A percentile compares a stretch with the other conserved stretches of the same genome.
Evolutionary conservation across 768 basidiomycete genomes (phyloP).

Genomic region (Serendipita vermifera): DNA sequence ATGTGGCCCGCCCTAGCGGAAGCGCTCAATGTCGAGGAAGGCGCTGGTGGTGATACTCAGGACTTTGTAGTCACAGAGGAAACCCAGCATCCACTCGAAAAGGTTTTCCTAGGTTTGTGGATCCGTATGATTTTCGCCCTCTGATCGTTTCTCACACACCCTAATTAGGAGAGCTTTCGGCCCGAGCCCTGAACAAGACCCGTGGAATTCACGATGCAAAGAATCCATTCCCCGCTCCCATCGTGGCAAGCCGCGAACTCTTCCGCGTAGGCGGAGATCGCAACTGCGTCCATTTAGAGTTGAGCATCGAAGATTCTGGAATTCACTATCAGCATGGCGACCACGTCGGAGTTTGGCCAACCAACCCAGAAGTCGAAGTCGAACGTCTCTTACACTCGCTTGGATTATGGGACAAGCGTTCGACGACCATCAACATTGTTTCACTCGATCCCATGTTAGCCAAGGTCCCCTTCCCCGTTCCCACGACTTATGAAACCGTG

Average conservation of each 20-base stretch:
- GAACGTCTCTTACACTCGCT: constrained; percentile 76
- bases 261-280: constrained; percentile 62
- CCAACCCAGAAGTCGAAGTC: constrained; percentile 85
- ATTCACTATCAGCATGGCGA: constrained; percentile 99
- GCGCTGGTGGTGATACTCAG: constrained; percentile 85
- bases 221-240: constrained; percentile 87
- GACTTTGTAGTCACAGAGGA: constrained; percentile 90
- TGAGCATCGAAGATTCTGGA: constrained; percentile 86
- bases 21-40: constrained; percentile 82
- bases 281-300: constrained; percentile 90
- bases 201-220: constrained; percentile 97
- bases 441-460: constrained; percentile 96
- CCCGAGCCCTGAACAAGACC: constrained; percentile 81
- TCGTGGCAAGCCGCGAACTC: constrained; percentile 64
- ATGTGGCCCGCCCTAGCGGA: constrained; percentile 91
- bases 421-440: constrained; percentile 79
- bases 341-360: constrained; percentile 95
- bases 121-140: not conserved
- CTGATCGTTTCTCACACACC: constrained; percentile 14
- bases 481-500: constrained; percentile 86
- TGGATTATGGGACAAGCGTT: constrained; percentile 68
- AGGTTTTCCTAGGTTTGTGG: constrained; percentile 77
- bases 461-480: constrained; percentile 97
- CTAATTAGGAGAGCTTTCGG: constrained; percentile 77
- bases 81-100: constrained; percentile 58